Evolutionary conservation across 257 asterid genomes (phyloP), one percentile per base, ranked within the genome.

Genomic region (Pogostemon cablin): DNA sequence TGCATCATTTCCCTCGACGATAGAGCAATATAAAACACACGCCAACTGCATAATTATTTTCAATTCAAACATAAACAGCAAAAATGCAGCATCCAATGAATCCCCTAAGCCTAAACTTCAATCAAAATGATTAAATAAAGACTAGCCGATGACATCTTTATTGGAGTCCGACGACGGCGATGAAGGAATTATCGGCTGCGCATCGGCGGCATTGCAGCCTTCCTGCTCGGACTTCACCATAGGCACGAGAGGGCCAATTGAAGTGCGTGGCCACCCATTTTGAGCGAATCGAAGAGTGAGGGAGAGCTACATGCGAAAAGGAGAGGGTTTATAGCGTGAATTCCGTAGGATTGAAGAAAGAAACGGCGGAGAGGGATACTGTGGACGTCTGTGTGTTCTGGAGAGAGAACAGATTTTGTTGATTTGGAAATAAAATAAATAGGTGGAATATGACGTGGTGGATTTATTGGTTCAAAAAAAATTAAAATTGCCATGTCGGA

Each of bases 131-230:
- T 11, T 2, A 0, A 58, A 25, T 11, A 25, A 35, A 34, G 99
- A 71, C 99, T 15, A 15, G 17, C 0, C 91, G 77, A 90, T 63
- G 55, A 90, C 63, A 58, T 93, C 98, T 65, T 80, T 85, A 70
- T 93, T 95, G 69, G 84, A 48, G 11, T 65, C 84, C 75, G 48
- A 43, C 52, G 32, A 32, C 65, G 10, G 47, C 17, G 52, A 44
- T 62, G 69, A 25, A 5, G 50, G 57, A 59, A 49, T 62, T 62
- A 7, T 63, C 41, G 69, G 63, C 5, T 77, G 79, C 35, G 78
- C 73, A 47, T 65, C 86, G 6, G 68, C 77, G 38, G 82, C 46
- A 9, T 72, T 25, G 32, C 32, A 73, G 34, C 72, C 67, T 6
- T 15, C 72, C 67, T 65, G 71, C 69, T 83, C 90, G 67, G 82